phyloP scores from a whole-genome alignment of 768 basidiomycete genomes.

The Punctularia strigosozonata region DNA sequence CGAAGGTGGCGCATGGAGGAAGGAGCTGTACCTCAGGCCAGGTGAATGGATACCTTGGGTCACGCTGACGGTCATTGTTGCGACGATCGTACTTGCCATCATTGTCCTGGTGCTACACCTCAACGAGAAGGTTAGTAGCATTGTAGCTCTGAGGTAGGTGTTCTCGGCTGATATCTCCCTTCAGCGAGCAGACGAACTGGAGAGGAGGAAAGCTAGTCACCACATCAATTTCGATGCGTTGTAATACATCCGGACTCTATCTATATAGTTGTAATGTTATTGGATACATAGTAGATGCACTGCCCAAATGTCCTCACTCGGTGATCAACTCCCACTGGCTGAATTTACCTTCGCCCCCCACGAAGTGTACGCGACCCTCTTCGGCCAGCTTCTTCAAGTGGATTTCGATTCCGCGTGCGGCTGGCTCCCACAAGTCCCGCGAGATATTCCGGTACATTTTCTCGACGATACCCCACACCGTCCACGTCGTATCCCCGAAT shows the following conservation, averaged over 20 bases:
- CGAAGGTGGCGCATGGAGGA: slow-evolving; percentile 54
- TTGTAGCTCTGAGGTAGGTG: not conserved
- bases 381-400: slow-evolving; percentile 64
- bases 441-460: slow-evolving; percentile 67
- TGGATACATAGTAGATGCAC: not conserved
- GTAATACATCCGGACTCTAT: slow-evolving; percentile 25
- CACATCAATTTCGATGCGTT: slow-evolving; percentile 97
- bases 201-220: slow-evolving; percentile 79
- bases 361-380: slow-evolving; percentile 43
- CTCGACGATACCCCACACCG: slow-evolving; percentile 55
- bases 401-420: slow-evolving; percentile 52
- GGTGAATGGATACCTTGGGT: slow-evolving; percentile 99
- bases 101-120: slow-evolving; percentile 83
- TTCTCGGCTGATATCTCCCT: slow-evolving; percentile 2
- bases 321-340: slow-evolving; percentile 34
- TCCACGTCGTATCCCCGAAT: slow-evolving; percentile 26
- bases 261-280: too few relatives aligned
- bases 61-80: slow-evolving; percentile 71
- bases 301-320: not conserved
- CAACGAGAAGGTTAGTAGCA: slow-evolving; percentile 72
- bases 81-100: slow-evolving; percentile 59
- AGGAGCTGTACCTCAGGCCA: slow-evolving; percentile 82
- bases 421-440: slow-evolving; percentile 56
- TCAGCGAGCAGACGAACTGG: slow-evolving; percentile 89
- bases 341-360: slow-evolving; percentile 41